phyloP scores from a whole-genome alignment of 2,329 filamentous ascomycete genomes.

The Cercospora sp. region DNA sequence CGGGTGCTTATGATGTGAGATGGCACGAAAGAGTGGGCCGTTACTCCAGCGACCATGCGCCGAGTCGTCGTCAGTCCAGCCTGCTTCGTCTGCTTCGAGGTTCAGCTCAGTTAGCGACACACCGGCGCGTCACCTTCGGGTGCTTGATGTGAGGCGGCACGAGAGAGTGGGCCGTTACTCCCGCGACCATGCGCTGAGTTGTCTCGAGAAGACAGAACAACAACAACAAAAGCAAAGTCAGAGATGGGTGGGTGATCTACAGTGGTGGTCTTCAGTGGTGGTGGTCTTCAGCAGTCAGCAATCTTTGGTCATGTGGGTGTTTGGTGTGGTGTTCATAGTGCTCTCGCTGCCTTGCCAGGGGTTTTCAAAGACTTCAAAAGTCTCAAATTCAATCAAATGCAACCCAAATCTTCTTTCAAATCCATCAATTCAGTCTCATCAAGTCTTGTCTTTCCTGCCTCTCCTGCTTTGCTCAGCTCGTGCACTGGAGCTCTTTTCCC shows the following conservation, averaged over 20 bases:
- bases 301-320: background rate
- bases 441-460: background rate
- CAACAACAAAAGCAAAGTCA: background rate
- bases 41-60: constrained; percentile 7
- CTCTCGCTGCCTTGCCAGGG: constrained; percentile 4
- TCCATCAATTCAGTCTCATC: background rate
- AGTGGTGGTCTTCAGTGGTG: background rate
- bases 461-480: background rate
- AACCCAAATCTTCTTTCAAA: background rate
- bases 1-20: constrained; percentile 7
- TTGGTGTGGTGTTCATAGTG: background rate
- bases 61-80: background rate
- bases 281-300: background rate
- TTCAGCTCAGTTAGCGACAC: background rate
- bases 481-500: background rate
- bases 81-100: background rate
- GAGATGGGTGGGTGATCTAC: background rate
- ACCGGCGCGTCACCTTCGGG: background rate
- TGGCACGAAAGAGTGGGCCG: constrained; percentile 4
- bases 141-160: constrained; percentile 7
- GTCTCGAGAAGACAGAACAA: background rate
- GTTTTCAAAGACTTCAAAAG: background rate
- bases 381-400: constrained; percentile 1
- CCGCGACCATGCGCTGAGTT: constrained; percentile 5
- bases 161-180: constrained; percentile 5